A percentile compares a stretch with the other conserved stretches of the same genome.
phyloP scores from a whole-genome alignment of 306 rosid species.

The Quercus rubra region DNA sequence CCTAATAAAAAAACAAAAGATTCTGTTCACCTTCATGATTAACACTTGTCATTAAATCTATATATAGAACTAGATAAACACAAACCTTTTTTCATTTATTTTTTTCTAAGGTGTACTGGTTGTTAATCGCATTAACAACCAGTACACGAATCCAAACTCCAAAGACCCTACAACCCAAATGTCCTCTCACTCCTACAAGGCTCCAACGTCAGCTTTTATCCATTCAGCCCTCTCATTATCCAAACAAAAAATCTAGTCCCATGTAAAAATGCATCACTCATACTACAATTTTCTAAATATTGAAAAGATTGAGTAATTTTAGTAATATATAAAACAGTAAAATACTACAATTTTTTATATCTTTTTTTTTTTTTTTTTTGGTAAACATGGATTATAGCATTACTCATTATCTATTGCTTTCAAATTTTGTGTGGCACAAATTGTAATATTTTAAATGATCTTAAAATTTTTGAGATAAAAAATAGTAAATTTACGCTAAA shows the following conservation, averaged over 20 bases:
- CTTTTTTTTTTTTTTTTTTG: too few species aligned
- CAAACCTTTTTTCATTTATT: not conserved
- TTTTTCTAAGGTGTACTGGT: not conserved
- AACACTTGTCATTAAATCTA: not conserved
- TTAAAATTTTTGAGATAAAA: too few species aligned
- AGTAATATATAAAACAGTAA: too few species aligned
- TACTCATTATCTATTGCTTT: too few species aligned
- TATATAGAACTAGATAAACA: not conserved
- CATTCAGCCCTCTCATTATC: slow-evolving; percentile 41
- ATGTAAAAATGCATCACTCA: too few species aligned
- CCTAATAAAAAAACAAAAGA: not conserved
- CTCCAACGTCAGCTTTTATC: slow-evolving; percentile 50
- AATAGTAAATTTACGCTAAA: too few species aligned
- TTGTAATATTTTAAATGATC: too few species aligned
- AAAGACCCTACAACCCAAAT: not conserved
- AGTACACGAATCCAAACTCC: not conserved
- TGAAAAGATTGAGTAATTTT: not conserved
- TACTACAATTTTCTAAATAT: not conserved
- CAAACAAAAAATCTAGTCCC: not conserved
- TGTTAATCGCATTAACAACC: not conserved
- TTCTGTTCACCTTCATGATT: not conserved
- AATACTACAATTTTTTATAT: too few species aligned
- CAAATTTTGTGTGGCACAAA: too few species aligned
- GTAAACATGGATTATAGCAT: too few species aligned
- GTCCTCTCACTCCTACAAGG: slow-evolving; percentile 23